Evolutionary conservation across 495 filamentous ascomycete species (phyloP).

Genomic region (Hypoxylon perforatum): DNA sequence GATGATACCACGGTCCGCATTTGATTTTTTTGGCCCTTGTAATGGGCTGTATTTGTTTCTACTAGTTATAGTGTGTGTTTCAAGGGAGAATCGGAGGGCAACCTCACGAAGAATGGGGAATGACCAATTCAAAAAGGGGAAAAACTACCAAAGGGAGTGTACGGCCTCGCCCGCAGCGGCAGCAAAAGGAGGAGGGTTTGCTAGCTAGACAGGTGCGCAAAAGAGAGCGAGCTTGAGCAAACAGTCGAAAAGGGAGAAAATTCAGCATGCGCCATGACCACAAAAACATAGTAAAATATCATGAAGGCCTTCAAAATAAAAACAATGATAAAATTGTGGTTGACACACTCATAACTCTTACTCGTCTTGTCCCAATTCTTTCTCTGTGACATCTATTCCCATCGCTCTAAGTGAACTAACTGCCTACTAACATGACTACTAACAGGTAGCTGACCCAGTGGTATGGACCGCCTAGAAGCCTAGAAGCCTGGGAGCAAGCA

Average conservation of each 20-base stretch:
- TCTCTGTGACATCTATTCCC: slow-evolving; percentile 8
- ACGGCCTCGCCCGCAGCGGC: slow-evolving; percentile 13
- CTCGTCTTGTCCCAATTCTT: slow-evolving; percentile 7
- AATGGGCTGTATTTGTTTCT: slow-evolving; percentile 44
- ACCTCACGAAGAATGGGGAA: slow-evolving; percentile 43
- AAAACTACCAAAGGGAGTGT: slow-evolving; percentile 23
- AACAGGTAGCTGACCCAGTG: no score
- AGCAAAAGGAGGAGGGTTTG: slow-evolving; percentile 29
- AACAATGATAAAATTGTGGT: slow-evolving; percentile 44
- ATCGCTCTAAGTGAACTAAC: slow-evolving; percentile 7
- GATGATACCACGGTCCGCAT: slow-evolving; percentile 54
- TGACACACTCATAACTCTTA: slow-evolving; percentile 1
- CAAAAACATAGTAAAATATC: slow-evolving; percentile 44
- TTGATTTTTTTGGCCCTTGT: slow-evolving; percentile 41
- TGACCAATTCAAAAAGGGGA: slow-evolving; percentile 37
- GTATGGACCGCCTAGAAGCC: slow-evolving; percentile 8
- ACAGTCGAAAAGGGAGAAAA: slow-evolving; percentile 32
- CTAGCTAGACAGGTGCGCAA: slow-evolving; percentile 31
- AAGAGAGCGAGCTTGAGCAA: slow-evolving; percentile 25
- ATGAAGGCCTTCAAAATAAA: slow-evolving; percentile 45
- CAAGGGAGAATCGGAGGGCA: slow-evolving; percentile 48
- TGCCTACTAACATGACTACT: no score
- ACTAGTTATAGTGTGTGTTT: slow-evolving; percentile 48
- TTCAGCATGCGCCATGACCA: slow-evolving; percentile 45
- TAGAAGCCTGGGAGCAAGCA: no score